Evolutionary conservation across 2,329 filamentous ascomycete species (phyloP).

Genomic region (Paracamarosporium sp.): DNA sequence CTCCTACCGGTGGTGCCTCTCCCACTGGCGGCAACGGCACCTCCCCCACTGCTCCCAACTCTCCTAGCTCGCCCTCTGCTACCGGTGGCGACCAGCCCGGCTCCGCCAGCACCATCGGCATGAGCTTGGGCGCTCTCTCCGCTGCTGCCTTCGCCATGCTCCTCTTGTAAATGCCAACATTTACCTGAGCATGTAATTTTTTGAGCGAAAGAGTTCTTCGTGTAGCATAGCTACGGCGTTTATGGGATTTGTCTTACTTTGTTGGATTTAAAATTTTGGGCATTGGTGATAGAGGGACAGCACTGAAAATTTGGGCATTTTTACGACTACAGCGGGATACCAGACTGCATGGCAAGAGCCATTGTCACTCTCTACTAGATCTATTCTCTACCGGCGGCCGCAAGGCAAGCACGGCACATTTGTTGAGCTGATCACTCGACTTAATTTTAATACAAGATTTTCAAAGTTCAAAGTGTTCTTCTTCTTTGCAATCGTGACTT

Average conservation of each 20-base stretch:
- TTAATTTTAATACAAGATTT: slow-evolving; percentile 8
- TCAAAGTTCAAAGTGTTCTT: not conserved
- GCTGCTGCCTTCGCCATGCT: slow-evolving; percentile 7
- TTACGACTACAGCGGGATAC: slow-evolving; percentile 10
- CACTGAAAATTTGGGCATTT: not conserved
- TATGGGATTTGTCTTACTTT: not conserved
- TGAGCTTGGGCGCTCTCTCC: slow-evolving; percentile 12
- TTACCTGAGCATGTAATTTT: not conserved
- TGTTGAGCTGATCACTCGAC: slow-evolving; percentile 4
- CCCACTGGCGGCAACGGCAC: slow-evolving; percentile 3
- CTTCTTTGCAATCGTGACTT: not conserved
- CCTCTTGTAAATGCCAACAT: slow-evolving; percentile 6
- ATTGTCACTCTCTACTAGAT: slow-evolving; percentile 9
- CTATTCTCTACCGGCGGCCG: not conserved
- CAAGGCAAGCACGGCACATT: not conserved
- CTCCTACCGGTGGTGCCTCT: slow-evolving; percentile 1
- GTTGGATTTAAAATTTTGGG: not conserved
- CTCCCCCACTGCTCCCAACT: slow-evolving; percentile 5
- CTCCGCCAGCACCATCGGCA: slow-evolving; percentile 1
- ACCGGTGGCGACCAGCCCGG: not conserved
- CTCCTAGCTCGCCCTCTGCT: not conserved
- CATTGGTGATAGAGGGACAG: not conserved
- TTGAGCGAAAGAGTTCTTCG: not conserved
- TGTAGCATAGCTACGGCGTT: slow-evolving; percentile 8
- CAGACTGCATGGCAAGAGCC: slow-evolving; percentile 9